Evolutionary conservation across 1,284 basidiomycete genomes (phyloP).

Genomic region (Apiotrichum siamense): DNA sequence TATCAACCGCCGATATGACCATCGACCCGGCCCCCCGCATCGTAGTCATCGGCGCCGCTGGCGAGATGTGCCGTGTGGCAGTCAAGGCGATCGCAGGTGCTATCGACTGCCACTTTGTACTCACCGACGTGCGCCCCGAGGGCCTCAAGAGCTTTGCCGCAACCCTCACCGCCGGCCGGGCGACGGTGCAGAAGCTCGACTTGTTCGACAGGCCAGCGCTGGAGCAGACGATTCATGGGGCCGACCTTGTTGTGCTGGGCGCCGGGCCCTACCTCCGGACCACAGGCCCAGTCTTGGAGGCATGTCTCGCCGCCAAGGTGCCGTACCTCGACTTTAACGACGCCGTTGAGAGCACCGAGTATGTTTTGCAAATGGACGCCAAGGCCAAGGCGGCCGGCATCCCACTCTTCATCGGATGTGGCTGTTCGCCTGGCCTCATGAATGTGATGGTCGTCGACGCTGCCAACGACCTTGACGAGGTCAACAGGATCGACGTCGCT

Average conservation of each 20-base stretch:
- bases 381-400: slow-evolving; percentile 27
- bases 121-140: neutral
- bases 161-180: neutral
- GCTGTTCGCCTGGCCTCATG: neutral
- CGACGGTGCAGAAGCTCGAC: neutral
- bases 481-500: neutral
- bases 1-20: too few relatives aligned
- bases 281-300: neutral
- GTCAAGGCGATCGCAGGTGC: neutral
- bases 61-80: neutral
- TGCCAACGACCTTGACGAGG: neutral
- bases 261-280: neutral
- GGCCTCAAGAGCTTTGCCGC: neutral
- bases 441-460: neutral
- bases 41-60: neutral
- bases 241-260: neutral
- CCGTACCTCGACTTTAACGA: slow-evolving; percentile 1
- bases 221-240: neutral
- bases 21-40: neutral
- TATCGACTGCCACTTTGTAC: neutral
- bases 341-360: neutral
- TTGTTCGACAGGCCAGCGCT: neutral
- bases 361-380: slow-evolving; percentile 38
- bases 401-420: neutral
- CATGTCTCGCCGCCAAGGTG: neutral